phyloP scores from a whole-genome alignment of 1,284 basidiomycete species.

The Mycosarcoma maydis region DNA sequence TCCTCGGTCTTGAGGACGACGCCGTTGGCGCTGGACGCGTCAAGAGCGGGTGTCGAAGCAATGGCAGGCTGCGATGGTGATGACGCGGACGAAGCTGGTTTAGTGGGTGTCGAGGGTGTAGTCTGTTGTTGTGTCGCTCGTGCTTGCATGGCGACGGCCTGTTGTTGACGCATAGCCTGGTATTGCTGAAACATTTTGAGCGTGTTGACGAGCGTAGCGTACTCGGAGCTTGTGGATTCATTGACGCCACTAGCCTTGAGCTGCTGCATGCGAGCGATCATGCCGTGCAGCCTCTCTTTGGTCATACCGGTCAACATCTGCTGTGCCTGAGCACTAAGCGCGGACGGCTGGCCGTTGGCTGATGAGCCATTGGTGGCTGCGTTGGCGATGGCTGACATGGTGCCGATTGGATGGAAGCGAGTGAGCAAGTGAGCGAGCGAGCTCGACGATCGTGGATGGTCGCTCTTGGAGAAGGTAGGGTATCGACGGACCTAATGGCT shows the following conservation, averaged over 20 bases:
- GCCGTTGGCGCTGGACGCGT: conserved; percentile 33
- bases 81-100: conserved; percentile 22
- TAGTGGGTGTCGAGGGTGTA: conserved; percentile 5
- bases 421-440: too few relatives aligned
- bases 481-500: too few relatives aligned
- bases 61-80: conserved; percentile 25
- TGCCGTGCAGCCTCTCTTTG: conserved; percentile 60
- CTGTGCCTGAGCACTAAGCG: conserved; percentile 51
- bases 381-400: conserved; percentile 48
- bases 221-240: conserved; percentile 66
- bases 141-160: conserved; percentile 50
- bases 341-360: conserved; percentile 25
- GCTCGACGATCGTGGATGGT: too few relatives aligned
- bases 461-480: too few relatives aligned
- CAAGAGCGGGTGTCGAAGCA: conserved; percentile 22
- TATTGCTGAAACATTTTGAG: conserved; percentile 65
- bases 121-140: conserved; percentile 20
- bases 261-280: conserved; percentile 66
- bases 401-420: background rate
- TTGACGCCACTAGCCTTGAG: conserved; percentile 67
- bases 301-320: conserved; percentile 63
- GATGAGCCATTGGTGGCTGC: conserved; percentile 35
- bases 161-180: conserved; percentile 60
- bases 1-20: conserved; percentile 40
- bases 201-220: conserved; percentile 63